Percentiles rank a stretch among this genome's conserved stretches.
Conservation (phyloP, 306 rosid genomes). For the Purshia tridentata region DNA sequence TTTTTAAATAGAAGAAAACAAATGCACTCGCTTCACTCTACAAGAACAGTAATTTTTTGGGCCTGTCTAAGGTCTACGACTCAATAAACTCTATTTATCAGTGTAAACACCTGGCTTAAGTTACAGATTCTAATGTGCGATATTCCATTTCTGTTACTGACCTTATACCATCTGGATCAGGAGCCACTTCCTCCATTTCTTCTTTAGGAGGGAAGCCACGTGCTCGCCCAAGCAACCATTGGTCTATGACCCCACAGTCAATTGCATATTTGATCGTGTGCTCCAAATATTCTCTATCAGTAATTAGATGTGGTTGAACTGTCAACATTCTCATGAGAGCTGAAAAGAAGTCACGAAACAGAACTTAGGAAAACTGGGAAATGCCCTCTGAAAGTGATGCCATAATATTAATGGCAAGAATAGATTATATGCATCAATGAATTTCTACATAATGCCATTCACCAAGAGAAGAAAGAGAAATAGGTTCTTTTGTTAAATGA, state of each 20-base stretch:
- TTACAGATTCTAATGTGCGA: conserved; percentile 52
- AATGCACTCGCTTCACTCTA: background rate
- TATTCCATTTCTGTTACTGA: conserved; percentile 64
- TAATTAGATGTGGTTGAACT: conserved; percentile 63
- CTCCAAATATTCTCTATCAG: conserved; percentile 76
- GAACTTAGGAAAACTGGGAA: conserved; percentile 19
- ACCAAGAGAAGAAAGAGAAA: background rate
- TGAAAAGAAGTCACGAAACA: conserved; percentile 38
- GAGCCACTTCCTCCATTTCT: conserved; percentile 50
- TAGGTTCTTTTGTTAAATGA: background rate
- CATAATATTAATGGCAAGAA: background rate
- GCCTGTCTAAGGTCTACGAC: background rate
- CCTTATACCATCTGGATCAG: conserved; percentile 70
- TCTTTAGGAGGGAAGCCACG: conserved; percentile 77
- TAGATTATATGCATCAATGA: background rate
- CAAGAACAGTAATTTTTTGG: too few relatives aligned
- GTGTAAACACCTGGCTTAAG: conserved; percentile 38
- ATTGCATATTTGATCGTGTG: conserved; percentile 74
- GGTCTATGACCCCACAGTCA: conserved; percentile 81
- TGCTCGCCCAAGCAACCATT: conserved; percentile 66
- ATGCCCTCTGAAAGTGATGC: background rate
- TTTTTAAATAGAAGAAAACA: background rate
- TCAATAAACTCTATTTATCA: conserved; percentile 19
- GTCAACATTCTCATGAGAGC: conserved; percentile 82
- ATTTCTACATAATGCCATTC: background rate